phyloP scores from a whole-genome alignment of 2,329 filamentous ascomycete species.

The Neoascochyta sp. region DNA sequence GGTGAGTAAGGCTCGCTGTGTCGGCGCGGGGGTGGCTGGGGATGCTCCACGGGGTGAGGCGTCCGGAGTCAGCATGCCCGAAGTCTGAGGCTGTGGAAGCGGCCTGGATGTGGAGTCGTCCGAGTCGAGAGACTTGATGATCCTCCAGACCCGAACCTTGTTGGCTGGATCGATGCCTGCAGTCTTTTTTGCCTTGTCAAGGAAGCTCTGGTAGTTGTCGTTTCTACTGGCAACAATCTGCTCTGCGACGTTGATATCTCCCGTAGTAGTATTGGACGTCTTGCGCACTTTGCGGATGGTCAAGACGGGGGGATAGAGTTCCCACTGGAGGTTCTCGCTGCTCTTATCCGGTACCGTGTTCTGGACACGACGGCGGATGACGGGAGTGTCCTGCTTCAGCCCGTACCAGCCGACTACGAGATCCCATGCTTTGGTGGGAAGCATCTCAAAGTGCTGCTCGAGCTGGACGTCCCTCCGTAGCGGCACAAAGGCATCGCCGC shows the following conservation, averaged over 20 bases:
- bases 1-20: conserved; percentile 49
- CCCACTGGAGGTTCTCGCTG: conserved; percentile 68
- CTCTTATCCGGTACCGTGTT: conserved; percentile 62
- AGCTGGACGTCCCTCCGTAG: conserved; percentile 64
- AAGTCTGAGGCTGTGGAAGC: conserved; percentile 20
- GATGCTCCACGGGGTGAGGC: conserved; percentile 45
- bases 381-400: conserved; percentile 62
- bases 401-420: conserved; percentile 81
- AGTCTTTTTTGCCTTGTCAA: conserved; percentile 68
- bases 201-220: conserved; percentile 67
- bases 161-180: conserved; percentile 64
- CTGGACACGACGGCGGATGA: conserved; percentile 73
- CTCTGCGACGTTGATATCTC: conserved; percentile 58
- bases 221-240: conserved; percentile 68
- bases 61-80: conserved; percentile 46
- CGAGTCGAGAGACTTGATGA: conserved; percentile 49
- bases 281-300: conserved; percentile 75
- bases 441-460: conserved; percentile 69
- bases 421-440: conserved; percentile 78
- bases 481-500: conserved; percentile 60
- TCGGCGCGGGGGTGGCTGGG: conserved; percentile 29
- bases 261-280: conserved; percentile 57
- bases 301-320: conserved; percentile 80
- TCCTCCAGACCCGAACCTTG: conserved; percentile 74
- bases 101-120: conserved; percentile 21